Percentiles rank a stretch among this genome's conserved stretches.
These are phyloP conservation scores for Hypericum perforatum DNA, from an alignment of 345 rosid genomes.

Conservation along the genomic window DNA sequence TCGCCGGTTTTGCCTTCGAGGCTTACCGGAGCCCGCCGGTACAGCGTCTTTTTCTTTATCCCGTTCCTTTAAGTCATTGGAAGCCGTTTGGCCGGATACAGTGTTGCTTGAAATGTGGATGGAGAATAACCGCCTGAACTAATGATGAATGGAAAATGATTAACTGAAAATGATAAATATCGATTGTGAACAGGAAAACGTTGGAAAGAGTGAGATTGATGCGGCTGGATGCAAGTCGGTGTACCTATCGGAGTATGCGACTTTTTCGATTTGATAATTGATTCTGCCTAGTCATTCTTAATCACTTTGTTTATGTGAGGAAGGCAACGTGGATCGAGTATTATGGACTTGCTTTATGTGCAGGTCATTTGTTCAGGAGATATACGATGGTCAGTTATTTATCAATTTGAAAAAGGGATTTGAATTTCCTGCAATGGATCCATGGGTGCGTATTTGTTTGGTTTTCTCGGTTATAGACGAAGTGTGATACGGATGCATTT, in stretches of 20 bases:
- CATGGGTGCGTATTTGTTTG: constrained; percentile 51
- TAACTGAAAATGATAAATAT: constrained; percentile 6
- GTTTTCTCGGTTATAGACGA: neutral
- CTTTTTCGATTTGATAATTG: neutral
- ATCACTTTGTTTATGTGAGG: no score
- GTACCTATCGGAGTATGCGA: constrained; percentile 73
- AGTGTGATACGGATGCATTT: neutral
- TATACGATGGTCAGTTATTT: constrained; percentile 75
- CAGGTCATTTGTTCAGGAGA: constrained; percentile 78
- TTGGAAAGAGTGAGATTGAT: constrained; percentile 65
- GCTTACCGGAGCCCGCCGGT: constrained; percentile 73
- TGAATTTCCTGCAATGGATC: constrained; percentile 87
- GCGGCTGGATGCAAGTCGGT: constrained; percentile 74
- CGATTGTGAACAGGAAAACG: constrained; percentile 36
- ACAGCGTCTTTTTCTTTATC: constrained; percentile 4
- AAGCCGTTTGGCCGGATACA: no score
- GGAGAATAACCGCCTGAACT: no score
- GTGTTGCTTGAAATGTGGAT: no score
- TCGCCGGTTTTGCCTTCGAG: constrained; percentile 96
- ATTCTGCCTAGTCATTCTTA: no score
- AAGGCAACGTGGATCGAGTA: neutral
- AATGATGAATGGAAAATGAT: neutral
- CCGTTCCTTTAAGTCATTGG: neutral
- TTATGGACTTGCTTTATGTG: neutral
- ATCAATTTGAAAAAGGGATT: constrained; percentile 66